These are phyloP conservation scores for Boletus sp. DNA, from an alignment of 768 basidiomycete species.

Conservation along the genomic window DNA sequence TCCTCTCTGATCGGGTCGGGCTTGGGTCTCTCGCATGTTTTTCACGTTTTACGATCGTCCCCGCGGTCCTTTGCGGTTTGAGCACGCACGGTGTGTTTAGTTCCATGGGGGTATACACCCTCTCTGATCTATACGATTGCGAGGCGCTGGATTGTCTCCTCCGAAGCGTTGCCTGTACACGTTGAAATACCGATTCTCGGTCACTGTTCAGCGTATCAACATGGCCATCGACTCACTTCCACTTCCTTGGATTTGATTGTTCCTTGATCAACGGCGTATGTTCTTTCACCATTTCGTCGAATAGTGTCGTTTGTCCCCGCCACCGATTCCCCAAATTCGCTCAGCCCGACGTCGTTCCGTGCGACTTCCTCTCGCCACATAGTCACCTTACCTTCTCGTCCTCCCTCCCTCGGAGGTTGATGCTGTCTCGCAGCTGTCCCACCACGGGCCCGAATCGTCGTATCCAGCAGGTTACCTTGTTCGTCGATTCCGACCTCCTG, in stretches of 20 bases:
- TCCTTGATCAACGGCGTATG: conserved; percentile 9
- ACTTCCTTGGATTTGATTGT: conserved; percentile 17
- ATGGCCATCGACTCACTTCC: conserved; percentile 18
- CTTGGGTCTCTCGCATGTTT: conserved; percentile 21
- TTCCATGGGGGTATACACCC: conserved; percentile 20
- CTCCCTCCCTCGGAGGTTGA: conserved; percentile 14
- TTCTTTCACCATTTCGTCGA: conserved; percentile 11
- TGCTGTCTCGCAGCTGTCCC: background rate
- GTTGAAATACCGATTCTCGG: background rate
- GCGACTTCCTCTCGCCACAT: conserved; percentile 57
- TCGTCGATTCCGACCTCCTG: conserved; percentile 31
- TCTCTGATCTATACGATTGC: conserved; percentile 26
- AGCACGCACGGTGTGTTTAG: conserved; percentile 10
- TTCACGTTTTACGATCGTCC: conserved; percentile 16
- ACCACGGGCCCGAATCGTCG: conserved; percentile 13
- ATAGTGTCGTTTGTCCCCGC: conserved; percentile 13
- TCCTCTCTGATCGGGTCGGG: conserved; percentile 32
- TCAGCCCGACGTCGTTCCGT: conserved; percentile 27
- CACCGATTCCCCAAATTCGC: conserved; percentile 22
- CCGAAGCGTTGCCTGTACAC: conserved; percentile 16
- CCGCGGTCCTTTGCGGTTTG: conserved; percentile 17
- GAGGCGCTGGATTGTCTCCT: conserved; percentile 20
- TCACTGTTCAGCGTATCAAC: background rate
- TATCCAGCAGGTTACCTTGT: conserved; percentile 23
- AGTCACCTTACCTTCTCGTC: conserved; percentile 38